Conservation (phyloP, 352 stramenopile species). For the Blastocystis hominis region DNA sequence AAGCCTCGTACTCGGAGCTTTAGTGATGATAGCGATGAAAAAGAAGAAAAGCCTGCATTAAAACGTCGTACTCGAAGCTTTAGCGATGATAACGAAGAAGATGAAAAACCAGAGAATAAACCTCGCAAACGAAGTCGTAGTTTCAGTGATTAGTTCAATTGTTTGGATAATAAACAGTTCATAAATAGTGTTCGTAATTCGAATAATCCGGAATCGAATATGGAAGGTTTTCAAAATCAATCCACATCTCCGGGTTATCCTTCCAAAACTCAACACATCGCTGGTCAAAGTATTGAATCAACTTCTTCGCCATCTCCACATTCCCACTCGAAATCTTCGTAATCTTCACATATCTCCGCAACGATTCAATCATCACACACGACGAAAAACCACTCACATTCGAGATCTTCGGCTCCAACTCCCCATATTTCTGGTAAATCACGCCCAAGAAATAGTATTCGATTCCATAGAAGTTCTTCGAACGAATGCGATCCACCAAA, state of each 20-base stretch:
- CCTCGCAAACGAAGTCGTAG: neutral
- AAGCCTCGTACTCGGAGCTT: neutral
- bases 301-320: neutral
- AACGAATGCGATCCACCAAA: neutral
- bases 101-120: neutral
- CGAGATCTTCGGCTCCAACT: neutral
- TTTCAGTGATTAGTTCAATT: conserved; percentile 7
- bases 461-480: neutral
- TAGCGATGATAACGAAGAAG: neutral
- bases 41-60: neutral
- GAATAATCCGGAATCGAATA: conserved; percentile 35
- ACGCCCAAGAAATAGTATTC: conserved; percentile 9
- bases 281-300: conserved; percentile 22
- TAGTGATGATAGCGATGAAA: neutral
- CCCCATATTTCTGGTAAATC: conserved; percentile 43
- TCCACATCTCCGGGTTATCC: conserved; percentile 21
- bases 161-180: neutral
- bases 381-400: conserved; percentile 1
- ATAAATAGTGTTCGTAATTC: conserved; percentile 14
- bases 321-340: neutral
- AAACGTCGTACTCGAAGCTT: neutral
- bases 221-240: conserved; percentile 26
- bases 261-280: conserved; percentile 9
- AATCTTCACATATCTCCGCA: conserved; percentile 1
- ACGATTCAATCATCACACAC: conserved; percentile 23